These are phyloP conservation scores for Agrostemma githago DNA, from an alignment of 148 eudicot species.

Conservation along the genomic window DNA sequence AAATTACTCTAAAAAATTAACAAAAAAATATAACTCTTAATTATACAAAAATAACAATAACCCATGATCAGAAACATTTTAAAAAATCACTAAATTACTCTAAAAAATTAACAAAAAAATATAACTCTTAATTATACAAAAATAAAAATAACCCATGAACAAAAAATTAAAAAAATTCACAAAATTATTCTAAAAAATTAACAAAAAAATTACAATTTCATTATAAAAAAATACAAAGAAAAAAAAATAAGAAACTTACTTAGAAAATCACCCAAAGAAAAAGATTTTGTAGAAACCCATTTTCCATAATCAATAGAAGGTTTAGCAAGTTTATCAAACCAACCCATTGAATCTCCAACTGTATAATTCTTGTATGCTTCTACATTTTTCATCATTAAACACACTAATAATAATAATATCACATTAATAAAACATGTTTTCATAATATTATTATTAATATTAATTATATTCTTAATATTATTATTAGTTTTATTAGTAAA, in stretches of 20 bases:
- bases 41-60: too few species aligned
- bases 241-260: slow-evolving; percentile 38
- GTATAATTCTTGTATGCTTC: slow-evolving; percentile 82
- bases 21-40: too few species aligned
- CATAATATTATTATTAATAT: slow-evolving; percentile 10
- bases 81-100: too few species aligned
- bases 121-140: too few species aligned
- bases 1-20: too few species aligned
- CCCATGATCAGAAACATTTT: too few species aligned
- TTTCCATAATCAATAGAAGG: slow-evolving; percentile 59
- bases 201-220: neutral
- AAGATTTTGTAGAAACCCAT: slow-evolving; percentile 63
- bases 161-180: too few species aligned
- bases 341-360: slow-evolving; percentile 78
- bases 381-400: slow-evolving; percentile 19
- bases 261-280: slow-evolving; percentile 91
- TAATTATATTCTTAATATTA: neutral
- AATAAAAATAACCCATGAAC: too few species aligned
- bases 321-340: slow-evolving; percentile 64
- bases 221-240: neutral
- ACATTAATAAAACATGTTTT: too few species aligned
- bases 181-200: too few species aligned
- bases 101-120: too few species aligned
- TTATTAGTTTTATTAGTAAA: neutral
- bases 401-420: too few species aligned